Conservation (phyloP, 2,329 filamentous ascomycete species). For the Knoxdaviesia capensis region DNA sequence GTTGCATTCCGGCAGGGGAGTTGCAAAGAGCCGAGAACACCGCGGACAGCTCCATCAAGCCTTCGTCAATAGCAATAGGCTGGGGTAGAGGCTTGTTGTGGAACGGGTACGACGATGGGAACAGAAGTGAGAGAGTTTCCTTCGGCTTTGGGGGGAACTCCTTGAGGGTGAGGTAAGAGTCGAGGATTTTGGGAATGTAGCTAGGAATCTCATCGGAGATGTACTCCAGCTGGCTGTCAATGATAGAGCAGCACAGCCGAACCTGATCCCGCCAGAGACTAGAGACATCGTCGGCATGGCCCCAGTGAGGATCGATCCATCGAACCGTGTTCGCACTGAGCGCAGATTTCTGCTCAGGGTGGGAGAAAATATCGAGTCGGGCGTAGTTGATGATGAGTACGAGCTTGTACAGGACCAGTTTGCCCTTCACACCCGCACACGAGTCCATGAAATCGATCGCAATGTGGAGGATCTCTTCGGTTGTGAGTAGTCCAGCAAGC, state of each 20-base stretch:
- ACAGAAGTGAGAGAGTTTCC: constrained; percentile 63
- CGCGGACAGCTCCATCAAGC: constrained; percentile 71
- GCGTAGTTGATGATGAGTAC: constrained; percentile 86
- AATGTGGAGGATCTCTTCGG: constrained; percentile 75
- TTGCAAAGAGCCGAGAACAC: constrained; percentile 67
- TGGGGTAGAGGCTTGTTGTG: constrained; percentile 48
- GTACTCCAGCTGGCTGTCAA: constrained; percentile 66
- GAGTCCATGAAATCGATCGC: constrained; percentile 89
- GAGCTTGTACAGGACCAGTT: constrained; percentile 79
- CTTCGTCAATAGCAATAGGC: constrained; percentile 54
- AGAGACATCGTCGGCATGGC: constrained; percentile 48
- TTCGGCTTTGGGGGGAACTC: constrained; percentile 30
- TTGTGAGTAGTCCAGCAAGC: constrained; percentile 52
- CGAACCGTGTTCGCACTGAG: constrained; percentile 65
- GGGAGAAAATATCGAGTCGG: constrained; percentile 59
- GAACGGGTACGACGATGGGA: constrained; percentile 81
- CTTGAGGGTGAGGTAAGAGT: constrained; percentile 68
- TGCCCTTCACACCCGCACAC: constrained; percentile 70
- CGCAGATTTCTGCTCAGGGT: constrained; percentile 53
- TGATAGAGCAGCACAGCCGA: constrained; percentile 76
- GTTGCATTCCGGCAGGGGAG: constrained; percentile 45
- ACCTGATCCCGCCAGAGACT: constrained; percentile 88
- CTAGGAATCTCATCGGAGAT: constrained; percentile 67
- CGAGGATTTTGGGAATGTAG: constrained; percentile 77
- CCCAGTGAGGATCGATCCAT: constrained; percentile 93